Evolutionary conservation across 805 yeast species (phyloP), one percentile per base, ranked within the genome.

Genomic region (Jamesozyma rosinii): DNA sequence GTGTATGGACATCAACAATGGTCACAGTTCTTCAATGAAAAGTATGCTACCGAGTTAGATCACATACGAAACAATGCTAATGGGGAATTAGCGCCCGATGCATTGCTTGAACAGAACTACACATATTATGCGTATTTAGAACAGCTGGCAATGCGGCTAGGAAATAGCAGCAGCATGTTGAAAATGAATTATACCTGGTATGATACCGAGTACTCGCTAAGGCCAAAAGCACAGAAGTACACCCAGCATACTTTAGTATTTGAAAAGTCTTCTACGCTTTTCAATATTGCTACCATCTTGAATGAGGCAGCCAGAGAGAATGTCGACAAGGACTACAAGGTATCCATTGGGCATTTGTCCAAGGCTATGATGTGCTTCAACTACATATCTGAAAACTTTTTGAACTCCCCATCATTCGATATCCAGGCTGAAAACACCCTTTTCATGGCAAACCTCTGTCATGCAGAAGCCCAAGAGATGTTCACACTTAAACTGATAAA

Each of bases 381-480:
- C 46, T 84, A 76, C 51, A 68, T 89, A 21, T 72, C 81, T 36
- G 90, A 83, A 51, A 84, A 83, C 61, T 90, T 90, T 62, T 65
- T 88, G 38, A 92, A 89, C 63, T 90, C 96, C 0, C 96, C 97
- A 0, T 77, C 88, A 3, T 67, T 72, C 4, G 98, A 90, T 61
- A 66, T 89, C 40, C 69, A 74, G 46, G 83, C 82, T 29, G 76
- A 81, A 19, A 78, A 86, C 0, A 76, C 85, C 9, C 70, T 71
- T 35, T 80, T 85, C 30, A 69, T 90, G 40, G 59, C 71, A 14
- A 73, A 72, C 49, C 60, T 89, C 43, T 77, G 82, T 76, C 67
- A 87, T 43, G 92, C 94, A 0, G 95, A 90, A 60, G 86, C 92
- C 2, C 96, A 89, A 58, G 96, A 92, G 51, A 73, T 83, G 5